Percentiles rank a stretch among this genome's conserved stretches.
Conservation (phyloP, 139 green algal species). For the Zygnema cylindricum region DNA sequence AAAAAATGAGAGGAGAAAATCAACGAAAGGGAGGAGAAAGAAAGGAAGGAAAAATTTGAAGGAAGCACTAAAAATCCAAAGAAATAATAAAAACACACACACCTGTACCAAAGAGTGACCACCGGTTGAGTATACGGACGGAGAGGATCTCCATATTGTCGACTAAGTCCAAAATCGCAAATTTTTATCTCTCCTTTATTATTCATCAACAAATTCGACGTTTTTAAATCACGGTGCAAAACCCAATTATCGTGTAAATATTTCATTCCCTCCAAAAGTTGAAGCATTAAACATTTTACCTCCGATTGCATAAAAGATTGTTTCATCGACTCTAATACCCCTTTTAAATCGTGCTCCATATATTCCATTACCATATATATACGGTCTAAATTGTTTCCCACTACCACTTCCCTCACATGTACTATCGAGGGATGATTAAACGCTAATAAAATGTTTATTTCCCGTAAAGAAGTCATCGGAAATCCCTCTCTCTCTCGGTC, state of each 20-base stretch:
- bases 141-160: slow-evolving; percentile 76
- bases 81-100: not conserved
- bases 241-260: slow-evolving; percentile 94
- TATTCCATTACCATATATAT: slow-evolving; percentile 99
- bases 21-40: not conserved
- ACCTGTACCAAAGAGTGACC: slow-evolving; percentile 83
- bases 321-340: slow-evolving; percentile 76
- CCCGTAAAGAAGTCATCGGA: slow-evolving; percentile 90
- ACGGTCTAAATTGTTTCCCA: slow-evolving; percentile 60
- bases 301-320: slow-evolving; percentile 75
- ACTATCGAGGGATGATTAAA: slow-evolving; percentile 93
- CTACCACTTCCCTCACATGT: slow-evolving; percentile 89
- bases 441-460: slow-evolving; percentile 96
- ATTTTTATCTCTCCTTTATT: slow-evolving; percentile 93
- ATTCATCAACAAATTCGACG: slow-evolving; percentile 97
- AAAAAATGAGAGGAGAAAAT: not conserved
- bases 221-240: slow-evolving; percentile 88
- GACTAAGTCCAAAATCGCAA: slow-evolving; percentile 95
- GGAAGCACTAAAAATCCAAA: no score
- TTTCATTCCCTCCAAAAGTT: slow-evolving; percentile 84
- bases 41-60: no score
- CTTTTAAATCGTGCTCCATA: slow-evolving; percentile 94
- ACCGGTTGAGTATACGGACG: slow-evolving; percentile 77
- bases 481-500: slow-evolving; percentile 92
- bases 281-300: slow-evolving; percentile 84